These are phyloP conservation scores for Eucalyptus shirleyi DNA, from an alignment of 345 rosid genomes.

Conservation along the genomic window DNA sequence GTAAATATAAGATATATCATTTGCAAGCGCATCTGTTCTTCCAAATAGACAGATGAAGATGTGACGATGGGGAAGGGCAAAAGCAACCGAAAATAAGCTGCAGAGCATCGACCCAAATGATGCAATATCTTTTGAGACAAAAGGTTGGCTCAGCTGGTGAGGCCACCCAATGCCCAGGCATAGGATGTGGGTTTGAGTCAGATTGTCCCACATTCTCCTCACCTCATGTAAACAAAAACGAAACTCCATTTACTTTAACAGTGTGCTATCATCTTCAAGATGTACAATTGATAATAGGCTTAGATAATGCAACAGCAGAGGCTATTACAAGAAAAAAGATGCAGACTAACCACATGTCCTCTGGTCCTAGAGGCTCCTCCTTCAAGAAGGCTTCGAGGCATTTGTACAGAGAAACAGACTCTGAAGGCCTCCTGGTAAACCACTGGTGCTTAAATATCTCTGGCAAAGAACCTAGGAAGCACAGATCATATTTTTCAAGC, in stretches of 20 bases:
- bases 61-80: background rate
- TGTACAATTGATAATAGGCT: background rate
- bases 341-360: slow-evolving; percentile 61
- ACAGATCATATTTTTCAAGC: slow-evolving; percentile 25
- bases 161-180: background rate
- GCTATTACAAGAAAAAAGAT: background rate
- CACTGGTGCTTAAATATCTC: slow-evolving; percentile 38
- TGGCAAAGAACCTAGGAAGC: slow-evolving; percentile 28
- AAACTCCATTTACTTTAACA: background rate
- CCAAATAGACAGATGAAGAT: background rate
- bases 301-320: background rate
- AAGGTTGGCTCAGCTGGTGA: background rate
- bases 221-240: background rate
- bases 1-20: background rate
- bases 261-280: background rate
- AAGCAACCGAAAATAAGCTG: background rate
- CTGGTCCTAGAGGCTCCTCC: slow-evolving; percentile 73
- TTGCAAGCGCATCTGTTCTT: background rate
- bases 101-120: background rate
- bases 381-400: slow-evolving; percentile 70
- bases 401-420: slow-evolving; percentile 40
- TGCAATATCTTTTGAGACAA: background rate
- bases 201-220: background rate
- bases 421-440: slow-evolving; percentile 31
- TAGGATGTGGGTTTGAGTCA: background rate